These are phyloP conservation scores for Cadophora sp. DNA, from an alignment of 2,329 filamentous ascomycete genomes.

Conservation along the genomic window DNA sequence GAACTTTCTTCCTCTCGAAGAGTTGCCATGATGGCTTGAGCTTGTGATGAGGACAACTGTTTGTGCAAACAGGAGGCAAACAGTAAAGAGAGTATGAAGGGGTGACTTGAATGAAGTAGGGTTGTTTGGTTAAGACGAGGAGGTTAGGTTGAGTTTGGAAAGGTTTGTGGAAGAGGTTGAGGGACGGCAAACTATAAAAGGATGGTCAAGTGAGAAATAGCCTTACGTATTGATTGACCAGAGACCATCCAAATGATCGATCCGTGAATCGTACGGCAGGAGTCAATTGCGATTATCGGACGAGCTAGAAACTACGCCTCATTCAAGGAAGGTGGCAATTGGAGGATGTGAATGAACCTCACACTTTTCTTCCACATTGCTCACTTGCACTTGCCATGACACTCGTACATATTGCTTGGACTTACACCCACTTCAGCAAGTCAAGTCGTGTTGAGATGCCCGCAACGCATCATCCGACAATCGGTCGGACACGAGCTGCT, in stretches of 20 bases:
- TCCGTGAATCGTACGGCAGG: neutral
- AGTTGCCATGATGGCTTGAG: conserved; percentile 10
- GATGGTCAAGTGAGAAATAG: neutral
- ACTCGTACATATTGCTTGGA: neutral
- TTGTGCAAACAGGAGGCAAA: neutral
- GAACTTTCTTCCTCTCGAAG: conserved; percentile 11
- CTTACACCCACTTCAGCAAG: conserved; percentile 1
- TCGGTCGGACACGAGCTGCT: conserved; percentile 7
- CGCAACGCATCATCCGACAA: conserved; percentile 8
- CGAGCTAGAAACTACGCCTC: conserved; percentile 7
- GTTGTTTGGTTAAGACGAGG: neutral
- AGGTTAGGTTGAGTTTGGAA: neutral
- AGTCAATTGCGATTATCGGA: neutral
- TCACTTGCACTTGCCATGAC: conserved; percentile 39
- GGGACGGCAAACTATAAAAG: conserved; percentile 9
- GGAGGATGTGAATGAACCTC: neutral
- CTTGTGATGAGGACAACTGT: neutral
- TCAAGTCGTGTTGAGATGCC: neutral
- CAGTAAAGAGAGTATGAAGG: neutral
- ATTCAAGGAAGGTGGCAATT: neutral
- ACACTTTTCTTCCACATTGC: neutral
- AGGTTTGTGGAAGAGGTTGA: conserved; percentile 2
- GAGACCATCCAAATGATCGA: neutral
- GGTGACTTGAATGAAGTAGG: neutral
- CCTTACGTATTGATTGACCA: conserved; percentile 10